Evolutionary conservation across 345 rosid genomes (phyloP), one percentile per base, ranked within the genome.

Genomic region (Euphorbia peplus): DNA sequence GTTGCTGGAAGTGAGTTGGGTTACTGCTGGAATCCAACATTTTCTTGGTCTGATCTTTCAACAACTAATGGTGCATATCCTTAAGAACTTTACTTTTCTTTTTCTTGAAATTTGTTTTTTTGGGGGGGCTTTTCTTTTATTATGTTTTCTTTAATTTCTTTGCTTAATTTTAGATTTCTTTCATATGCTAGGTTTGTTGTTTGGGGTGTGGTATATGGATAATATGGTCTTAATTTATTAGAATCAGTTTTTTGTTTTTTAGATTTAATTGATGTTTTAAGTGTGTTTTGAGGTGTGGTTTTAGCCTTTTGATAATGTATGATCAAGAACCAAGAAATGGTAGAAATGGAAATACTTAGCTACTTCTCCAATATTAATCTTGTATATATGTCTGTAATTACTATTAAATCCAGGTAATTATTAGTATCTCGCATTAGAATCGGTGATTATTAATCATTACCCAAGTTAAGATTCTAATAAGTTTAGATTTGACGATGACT

Each of bases 31-130:
- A 83, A 83, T 75, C 84, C 89, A 5, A 73, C 74, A 14, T 73
- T 83, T 66, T 82, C 85, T 29, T 82, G 90, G 93, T 80, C 86
- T 18, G 89, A 86, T 80, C 91, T 88, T 65, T 85, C 86, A 35
- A 76, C 90, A 57, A 68, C 84, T 50, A 86, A 86, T 66, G 90
- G 87, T 83, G 83, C 93, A 76, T 85, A 81, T 71, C 88, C 80
- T 72, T 83, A 64, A 74, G 68, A 42, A 76, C 63, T 64, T 25
- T n/a, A 10, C 2, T 19, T 32, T 73, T 13, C 26, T 7, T 24
- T 57, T 60, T 4, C 16, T n/a, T 62, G 32, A 7, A 69, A 21
- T 24, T 35, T 35, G 2, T 35, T 11, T 30, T 59, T 18, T 9
- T 8, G 4, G 7, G 57, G 37, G 19, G 42, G n/a, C n/a, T n/a